A percentile compares a stretch with the other conserved stretches of the same genome.
phyloP scores from a whole-genome alignment of 331 rosid species.

The Malus hybrid region DNA sequence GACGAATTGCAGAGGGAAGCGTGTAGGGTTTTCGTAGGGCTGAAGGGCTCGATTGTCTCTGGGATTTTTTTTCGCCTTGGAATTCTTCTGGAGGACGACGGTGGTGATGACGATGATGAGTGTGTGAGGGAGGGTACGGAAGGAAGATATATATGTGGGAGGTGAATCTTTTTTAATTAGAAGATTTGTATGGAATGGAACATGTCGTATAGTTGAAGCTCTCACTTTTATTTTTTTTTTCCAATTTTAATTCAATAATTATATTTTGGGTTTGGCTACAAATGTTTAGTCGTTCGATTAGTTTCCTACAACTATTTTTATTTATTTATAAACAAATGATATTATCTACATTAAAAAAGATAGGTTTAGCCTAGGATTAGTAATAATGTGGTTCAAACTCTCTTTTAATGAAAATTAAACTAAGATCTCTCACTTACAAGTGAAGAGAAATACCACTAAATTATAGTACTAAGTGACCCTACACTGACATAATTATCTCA shows the following conservation, averaged over 20 bases:
- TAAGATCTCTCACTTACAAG: too few relatives aligned
- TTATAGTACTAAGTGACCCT: rapidly evolving
- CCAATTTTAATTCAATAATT: background rate
- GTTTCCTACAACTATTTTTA: too few relatives aligned
- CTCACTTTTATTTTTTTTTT: background rate
- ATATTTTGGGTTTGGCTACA: too few relatives aligned
- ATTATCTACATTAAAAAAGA: too few relatives aligned
- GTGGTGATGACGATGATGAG: background rate
- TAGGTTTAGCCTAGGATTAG: too few relatives aligned
- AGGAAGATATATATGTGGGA: slow-evolving; percentile 3
- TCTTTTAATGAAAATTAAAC: rapidly evolving
- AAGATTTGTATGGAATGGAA: background rate
- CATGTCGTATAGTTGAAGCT: background rate
- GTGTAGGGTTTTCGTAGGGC: background rate
- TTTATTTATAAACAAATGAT: too few relatives aligned
- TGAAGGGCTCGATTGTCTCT: background rate
- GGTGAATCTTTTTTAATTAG: background rate
- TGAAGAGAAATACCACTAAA: too few relatives aligned
- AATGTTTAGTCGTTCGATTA: too few relatives aligned
- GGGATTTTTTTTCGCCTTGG: background rate
- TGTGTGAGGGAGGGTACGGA: slow-evolving; percentile 8
- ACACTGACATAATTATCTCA: too few relatives aligned
- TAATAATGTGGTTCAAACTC: too few relatives aligned
- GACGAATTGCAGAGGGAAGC: slow-evolving; percentile 11
- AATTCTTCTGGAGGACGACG: background rate